Evolutionary conservation across 2,329 filamentous ascomycete genomes (phyloP), one percentile per base, ranked within the genome.

Genomic region (Sordariomycetes sp.): DNA sequence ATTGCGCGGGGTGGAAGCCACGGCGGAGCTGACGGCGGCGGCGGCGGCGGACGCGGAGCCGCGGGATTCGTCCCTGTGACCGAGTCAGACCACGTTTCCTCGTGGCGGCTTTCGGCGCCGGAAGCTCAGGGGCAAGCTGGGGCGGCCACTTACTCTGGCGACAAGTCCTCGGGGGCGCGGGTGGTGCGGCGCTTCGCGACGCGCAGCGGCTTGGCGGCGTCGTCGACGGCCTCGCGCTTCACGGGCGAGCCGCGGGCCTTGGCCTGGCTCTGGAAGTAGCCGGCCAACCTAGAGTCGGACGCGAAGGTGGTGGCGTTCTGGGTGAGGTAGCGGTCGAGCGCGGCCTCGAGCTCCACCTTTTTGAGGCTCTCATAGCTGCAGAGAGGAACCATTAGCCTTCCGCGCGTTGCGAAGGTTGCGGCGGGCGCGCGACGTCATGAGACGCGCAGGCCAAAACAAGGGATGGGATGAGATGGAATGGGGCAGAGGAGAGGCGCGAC

Each of bases 301-400:
- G 80, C 77, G 68, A 89, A 87, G 61, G 78, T 79, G 62, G 81
- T 76, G 64, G 82, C 78, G 74, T 96, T 88, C 62, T 81, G 78
- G 64, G 83, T 79, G 53, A 96, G 81, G 72, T 85, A 86, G 53
- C 86, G 80, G 65, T 95, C 88, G 62, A 96, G 82, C 52, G 81
- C 81, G 60, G 79, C 71, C 68, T 93, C 89, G 60, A 97, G 82
- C 54, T 96, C 90, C 62, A 79, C 77, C 74, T 96, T 96, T 71
- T 87, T 88, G 62, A 87, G 75, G 59, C 79, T 77, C 64, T 89
- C 84, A 67, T 82, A 85, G 67, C 88, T 92, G 67, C 5, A 14
- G 14, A 8, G 16, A n/a, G 37, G 62, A 25, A 16, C 18, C 40
- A 46, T 16, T n/a, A n/a, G 40, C 16, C 14, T 7, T 46, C 18